Evolutionary conservation across 2,329 filamentous ascomycete genomes (phyloP).

Genomic region (Aaosphaeria arxii): DNA sequence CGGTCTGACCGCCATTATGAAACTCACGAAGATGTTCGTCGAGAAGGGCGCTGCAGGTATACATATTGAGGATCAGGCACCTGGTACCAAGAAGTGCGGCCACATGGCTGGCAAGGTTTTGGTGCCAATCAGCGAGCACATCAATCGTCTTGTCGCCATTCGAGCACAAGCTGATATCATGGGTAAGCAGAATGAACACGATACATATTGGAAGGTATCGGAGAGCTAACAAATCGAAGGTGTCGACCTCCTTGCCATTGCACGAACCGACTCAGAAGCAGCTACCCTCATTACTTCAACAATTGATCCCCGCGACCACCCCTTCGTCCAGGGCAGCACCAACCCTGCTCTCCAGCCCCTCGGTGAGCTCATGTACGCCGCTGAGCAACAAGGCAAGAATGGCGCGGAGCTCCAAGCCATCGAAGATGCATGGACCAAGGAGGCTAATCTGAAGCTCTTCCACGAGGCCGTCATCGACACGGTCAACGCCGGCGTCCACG

Average conservation of each 20-base stretch:
- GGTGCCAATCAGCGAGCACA: conserved; percentile 95
- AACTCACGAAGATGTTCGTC: conserved; percentile 95
- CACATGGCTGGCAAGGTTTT: conserved; percentile 99
- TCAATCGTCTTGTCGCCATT: conserved; percentile 95
- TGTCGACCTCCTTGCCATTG: conserved; percentile 82
- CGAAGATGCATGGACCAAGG: conserved; percentile 80
- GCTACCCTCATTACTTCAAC: conserved; percentile 95
- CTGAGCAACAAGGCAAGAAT: conserved; percentile 76
- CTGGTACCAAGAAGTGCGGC: conserved; percentile 98
- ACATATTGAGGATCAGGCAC: conserved; percentile 97
- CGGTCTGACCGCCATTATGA: conserved; percentile 98
- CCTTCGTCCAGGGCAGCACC: conserved; percentile 86
- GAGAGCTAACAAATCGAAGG: conserved; percentile 44
- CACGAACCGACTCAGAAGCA: conserved; percentile 94
- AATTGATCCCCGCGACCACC: conserved; percentile 92
- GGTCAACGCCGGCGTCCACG: conserved; percentile 66
- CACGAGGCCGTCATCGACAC: conserved; percentile 82
- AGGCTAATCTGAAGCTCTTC: conserved; percentile 83
- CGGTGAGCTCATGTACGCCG: conserved; percentile 85
- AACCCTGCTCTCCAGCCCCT: conserved; percentile 82
- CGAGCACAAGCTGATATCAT: conserved; percentile 98
- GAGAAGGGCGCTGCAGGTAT: conserved; percentile 97
- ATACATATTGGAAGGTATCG: neutral
- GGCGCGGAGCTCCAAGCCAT: conserved; percentile 82
- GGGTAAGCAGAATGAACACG: conserved; percentile 54